Evolutionary conservation across 352 stramenopile genomes (phyloP).

Genomic region (Globisporangium nunn): DNA sequence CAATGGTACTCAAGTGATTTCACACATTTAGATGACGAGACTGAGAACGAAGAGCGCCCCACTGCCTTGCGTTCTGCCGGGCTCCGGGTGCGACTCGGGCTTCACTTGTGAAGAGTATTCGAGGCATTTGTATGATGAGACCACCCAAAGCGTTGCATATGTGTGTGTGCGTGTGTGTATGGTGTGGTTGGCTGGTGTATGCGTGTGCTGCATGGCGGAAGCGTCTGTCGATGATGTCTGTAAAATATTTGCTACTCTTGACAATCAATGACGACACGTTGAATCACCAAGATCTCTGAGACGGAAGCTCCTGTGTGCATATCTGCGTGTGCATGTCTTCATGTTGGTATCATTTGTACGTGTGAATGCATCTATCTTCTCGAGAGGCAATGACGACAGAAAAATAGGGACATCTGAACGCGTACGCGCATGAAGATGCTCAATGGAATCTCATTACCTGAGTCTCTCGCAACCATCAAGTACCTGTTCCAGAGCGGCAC

Average conservation of each 20-base stretch:
- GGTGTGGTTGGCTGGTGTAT: background rate
- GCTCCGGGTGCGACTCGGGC: slow-evolving; percentile 35
- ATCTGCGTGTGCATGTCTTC: background rate
- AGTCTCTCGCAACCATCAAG: slow-evolving; percentile 33
- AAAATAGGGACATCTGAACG: slow-evolving; percentile 88
- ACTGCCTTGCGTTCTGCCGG: slow-evolving; percentile 78
- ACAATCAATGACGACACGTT: slow-evolving; percentile 84
- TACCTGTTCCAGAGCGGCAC: background rate
- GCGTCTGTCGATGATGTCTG: slow-evolving; percentile 66
- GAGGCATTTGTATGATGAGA: slow-evolving; percentile 93
- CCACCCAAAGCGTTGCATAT: slow-evolving; percentile 15
- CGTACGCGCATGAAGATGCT: slow-evolving; percentile 59
- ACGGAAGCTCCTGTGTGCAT: slow-evolving; percentile 19
- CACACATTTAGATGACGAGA: slow-evolving; percentile 88
- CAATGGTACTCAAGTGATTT: slow-evolving; percentile 76
- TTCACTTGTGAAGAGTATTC: slow-evolving; percentile 81
- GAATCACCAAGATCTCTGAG: slow-evolving; percentile 90
- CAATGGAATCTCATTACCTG: slow-evolving; percentile 90
- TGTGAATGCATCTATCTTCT: background rate
- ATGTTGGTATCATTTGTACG: background rate
- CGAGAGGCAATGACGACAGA: slow-evolving; percentile 73
- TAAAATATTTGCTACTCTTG: slow-evolving; percentile 91
- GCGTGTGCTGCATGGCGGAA: background rate
- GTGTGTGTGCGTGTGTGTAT: slow-evolving; percentile 11
- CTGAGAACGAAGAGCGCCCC: slow-evolving; percentile 66